Conservation (phyloP, 2,329 filamentous ascomycete species). For the Escovopsis weberi region DNA sequence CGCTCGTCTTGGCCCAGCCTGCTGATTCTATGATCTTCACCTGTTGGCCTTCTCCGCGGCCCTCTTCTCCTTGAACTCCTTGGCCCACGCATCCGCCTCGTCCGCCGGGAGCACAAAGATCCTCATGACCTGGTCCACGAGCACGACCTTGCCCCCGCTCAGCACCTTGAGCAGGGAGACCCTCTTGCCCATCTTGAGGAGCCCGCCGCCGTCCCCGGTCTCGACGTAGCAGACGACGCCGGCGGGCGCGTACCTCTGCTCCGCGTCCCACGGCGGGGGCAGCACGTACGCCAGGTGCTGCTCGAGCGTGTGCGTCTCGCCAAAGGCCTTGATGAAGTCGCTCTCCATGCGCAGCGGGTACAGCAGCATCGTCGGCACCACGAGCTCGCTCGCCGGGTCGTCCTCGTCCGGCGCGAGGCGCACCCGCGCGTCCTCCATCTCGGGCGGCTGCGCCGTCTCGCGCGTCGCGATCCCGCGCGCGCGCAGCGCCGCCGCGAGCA, state of each 20-base stretch:
- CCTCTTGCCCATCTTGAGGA: constrained; percentile 86
- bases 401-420: constrained; percentile 56
- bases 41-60: constrained; percentile 26
- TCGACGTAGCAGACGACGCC: constrained; percentile 82
- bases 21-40: background rate
- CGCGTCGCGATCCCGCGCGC: constrained; percentile 58
- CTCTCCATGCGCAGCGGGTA: constrained; percentile 73
- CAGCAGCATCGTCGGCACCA: constrained; percentile 67
- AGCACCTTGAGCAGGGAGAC: constrained; percentile 62
- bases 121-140: constrained; percentile 72
- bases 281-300: constrained; percentile 79
- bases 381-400: constrained; percentile 56
- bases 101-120: constrained; percentile 68
- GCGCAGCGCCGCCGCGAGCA: constrained; percentile 50
- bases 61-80: constrained; percentile 69
- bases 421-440: constrained; percentile 73
- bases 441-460: constrained; percentile 56
- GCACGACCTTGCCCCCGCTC: constrained; percentile 61
- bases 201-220: constrained; percentile 60
- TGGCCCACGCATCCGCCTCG: constrained; percentile 61
- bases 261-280: constrained; percentile 72
- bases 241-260: constrained; percentile 47
- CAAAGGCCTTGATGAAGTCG: constrained; percentile 82
- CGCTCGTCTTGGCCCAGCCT: too few species aligned
- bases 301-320: constrained; percentile 58